These are phyloP conservation scores for Graphilbum sp. DNA, from an alignment of 2,329 filamentous ascomycete genomes.

Conservation along the genomic window DNA sequence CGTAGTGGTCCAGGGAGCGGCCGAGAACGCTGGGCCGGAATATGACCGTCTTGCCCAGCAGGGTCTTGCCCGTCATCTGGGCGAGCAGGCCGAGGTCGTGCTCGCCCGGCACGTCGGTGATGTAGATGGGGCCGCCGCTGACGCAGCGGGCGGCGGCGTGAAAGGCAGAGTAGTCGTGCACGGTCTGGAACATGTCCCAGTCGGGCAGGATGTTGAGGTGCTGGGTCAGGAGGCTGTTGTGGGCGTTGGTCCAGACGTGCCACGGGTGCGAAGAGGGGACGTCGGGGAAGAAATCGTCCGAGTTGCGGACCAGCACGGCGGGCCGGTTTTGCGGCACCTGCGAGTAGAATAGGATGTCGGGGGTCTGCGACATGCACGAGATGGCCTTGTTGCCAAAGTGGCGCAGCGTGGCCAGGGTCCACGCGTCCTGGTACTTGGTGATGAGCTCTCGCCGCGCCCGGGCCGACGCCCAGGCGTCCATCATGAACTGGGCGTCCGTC, in stretches of 20 bases:
- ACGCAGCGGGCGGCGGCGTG: slow-evolving; percentile 84
- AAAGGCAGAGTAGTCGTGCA: slow-evolving; percentile 55
- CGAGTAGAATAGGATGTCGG: slow-evolving; percentile 71
- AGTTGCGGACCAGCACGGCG: slow-evolving; percentile 64
- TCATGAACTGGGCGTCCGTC: slow-evolving; percentile 80
- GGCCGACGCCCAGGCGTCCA: slow-evolving; percentile 59
- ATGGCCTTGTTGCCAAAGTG: slow-evolving; percentile 67
- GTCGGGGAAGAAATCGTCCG: slow-evolving; percentile 82
- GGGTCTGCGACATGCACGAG: slow-evolving; percentile 88
- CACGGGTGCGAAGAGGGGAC: slow-evolving; percentile 70
- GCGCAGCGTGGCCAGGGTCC: slow-evolving; percentile 60
- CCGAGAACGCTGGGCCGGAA: slow-evolving; percentile 64
- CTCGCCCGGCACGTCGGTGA: slow-evolving; percentile 75
- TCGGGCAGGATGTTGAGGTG: slow-evolving; percentile 80
- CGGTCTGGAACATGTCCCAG: slow-evolving; percentile 56
- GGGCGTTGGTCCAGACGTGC: slow-evolving; percentile 90
- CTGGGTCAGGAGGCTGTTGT: slow-evolving; percentile 69
- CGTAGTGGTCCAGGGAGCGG: slow-evolving; percentile 57
- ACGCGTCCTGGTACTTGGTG: slow-evolving; percentile 67
- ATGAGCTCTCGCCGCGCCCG: slow-evolving; percentile 56
- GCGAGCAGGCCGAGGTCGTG: slow-evolving; percentile 61
- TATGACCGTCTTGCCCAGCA: slow-evolving; percentile 58
- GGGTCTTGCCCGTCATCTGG: slow-evolving; percentile 65
- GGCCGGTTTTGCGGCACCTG: slow-evolving; percentile 65
- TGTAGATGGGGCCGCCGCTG: slow-evolving; percentile 82